Evolutionary conservation across 768 basidiomycete genomes (phyloP), one percentile per base, ranked within the genome.

Genomic region (Hortiboletus flavorubellus): DNA sequence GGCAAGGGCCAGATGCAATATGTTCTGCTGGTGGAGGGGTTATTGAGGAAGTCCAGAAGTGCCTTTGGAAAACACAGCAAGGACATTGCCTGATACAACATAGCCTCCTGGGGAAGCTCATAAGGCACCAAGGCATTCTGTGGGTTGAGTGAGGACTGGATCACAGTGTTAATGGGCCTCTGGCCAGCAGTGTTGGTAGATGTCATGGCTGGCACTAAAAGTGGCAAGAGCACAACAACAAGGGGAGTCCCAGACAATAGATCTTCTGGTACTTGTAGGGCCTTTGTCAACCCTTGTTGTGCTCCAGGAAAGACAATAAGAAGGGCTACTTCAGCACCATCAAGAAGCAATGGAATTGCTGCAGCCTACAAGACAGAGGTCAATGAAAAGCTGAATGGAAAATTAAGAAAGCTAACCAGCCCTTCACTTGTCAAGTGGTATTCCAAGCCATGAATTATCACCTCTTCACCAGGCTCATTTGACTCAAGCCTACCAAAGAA

Each of bases 401-500:
- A 34, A 37, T 18, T 8, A 35, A 52, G 15, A 51, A 55, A 16
- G 57, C 75, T 42, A 58, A 85, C 87, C 69, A 81, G 72, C 51
- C 73, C 70, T 53, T 73, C 72, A 60, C 68, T 77, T 34, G 64
- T 62, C 77, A 89, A 77, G 53, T 82, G 78, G 2, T 61, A 50
- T 16, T 71, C 71, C 14, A 88, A 58, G 5, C 75, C 72, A 34
- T 63, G 66, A 43, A 86, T 68, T 1, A 70, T 58, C 23, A 68
- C 67, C 1, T 62, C 63, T 59, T 85, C 83, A 40, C 64, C 62
- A 4, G 72, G 69, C 10, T 70, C 69, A 30, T 64, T 66, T 33
- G 80, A 72, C 26, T 70, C 73, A 6, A 89, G 57, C 51, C 74
- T 76, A 3, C 78, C 86, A 59, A 80, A 72, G 55, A 88, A 87